Evolutionary conservation across 2,329 filamentous ascomycete species (phyloP), one percentile per base, ranked within the genome.

Genomic region (Blumeriella jaapii): DNA sequence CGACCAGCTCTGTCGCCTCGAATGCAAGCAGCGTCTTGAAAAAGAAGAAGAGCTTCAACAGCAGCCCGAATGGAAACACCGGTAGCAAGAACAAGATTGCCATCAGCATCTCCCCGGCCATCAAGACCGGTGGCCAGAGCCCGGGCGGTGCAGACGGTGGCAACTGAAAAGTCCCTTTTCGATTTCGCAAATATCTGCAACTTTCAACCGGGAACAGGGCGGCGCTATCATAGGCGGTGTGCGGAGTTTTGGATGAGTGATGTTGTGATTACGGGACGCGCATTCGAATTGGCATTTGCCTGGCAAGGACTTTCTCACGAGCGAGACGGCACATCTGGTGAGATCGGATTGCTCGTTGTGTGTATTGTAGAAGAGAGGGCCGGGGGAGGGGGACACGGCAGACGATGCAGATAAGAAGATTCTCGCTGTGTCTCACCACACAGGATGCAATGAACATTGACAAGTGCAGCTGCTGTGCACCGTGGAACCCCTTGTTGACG

Each of bases 41-140:
- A 20, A 64, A 60, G 40, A 69, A 65, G 53, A 66, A 62, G 52
- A 61, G 61, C 33, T 64, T 68, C 42, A 58, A 58, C 2, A 56
- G 58, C 13, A 45, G 40, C 17, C 55, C 61, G n/a, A 61, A 59
- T 15, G 59, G 56, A 23, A 34, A 22, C 19, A 36, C 45, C 29
- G 56, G 57, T 20, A 57, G 56, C 25, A 59, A 51, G 5, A 69
- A 63, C 46, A 74, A 74, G 55, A 75, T 76, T 48, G 62, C 70
- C 36, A 76, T 76, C 46, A 74, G 65, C 49, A 57, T 75, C 20
- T 67, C 69, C 5, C 56, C 68, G 29, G 51, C 52, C 10, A 52
- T 55, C 34, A 57, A 57, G 34, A 55, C 48, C 12, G 49, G 50
- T 13, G 52, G 50, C 3, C 52, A 54, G n/a, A 46, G 41, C 16